Base-by-base conservation (phyloP, 306 rosid genomes). In the Urtica urens region DNA sequence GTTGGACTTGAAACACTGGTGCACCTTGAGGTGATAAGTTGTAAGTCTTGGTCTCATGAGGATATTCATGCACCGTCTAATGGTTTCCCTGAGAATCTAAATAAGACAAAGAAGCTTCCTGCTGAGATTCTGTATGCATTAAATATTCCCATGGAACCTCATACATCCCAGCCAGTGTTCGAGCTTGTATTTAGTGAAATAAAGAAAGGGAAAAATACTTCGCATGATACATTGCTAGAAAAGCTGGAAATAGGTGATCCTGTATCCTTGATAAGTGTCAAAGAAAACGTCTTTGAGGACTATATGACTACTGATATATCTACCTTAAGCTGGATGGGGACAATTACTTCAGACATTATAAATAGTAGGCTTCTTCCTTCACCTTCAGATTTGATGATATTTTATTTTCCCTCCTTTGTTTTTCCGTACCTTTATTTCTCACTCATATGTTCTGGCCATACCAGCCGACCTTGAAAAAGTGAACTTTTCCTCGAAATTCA, bases 281-380 rank as follows among this genome's bases (percentile, higher is more conserved):
- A 76, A 65, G 83, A 83, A 50, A 76, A 62, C 50, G 49, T 60
- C 34, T 59, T 63, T 30, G 75, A 62, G 47, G 68, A 65, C 49
- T 65, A 42, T 10, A 19, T 60, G 45, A 59, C 39, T 67, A 70
- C 80, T 65, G 76, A 83, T 74, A 42, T 74, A 70, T 72, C 86
- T 65, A 74, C 71, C 52, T 77, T 88, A 63, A 77, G 76, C 60
- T 83, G 86, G 93, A 77, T 74, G 82, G 84, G 75, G 55, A 68
- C 69, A 58, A 29, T 76, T 66, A 75, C 77, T 50, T 80, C 81
- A 58, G 93, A 84, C 62, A 71, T 88, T 56, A 68, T 70, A 27
- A 66, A 72, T 59, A 78, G 97, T 88, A 83, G 38, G 96, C 83
- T 66, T 58, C 23, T 38, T 37, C 56, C 3, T 38, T 42, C 17